These are phyloP conservation scores for Aureobasidium leucospermi DNA, from an alignment of 2,329 filamentous ascomycete species.

Conservation along the genomic window DNA sequence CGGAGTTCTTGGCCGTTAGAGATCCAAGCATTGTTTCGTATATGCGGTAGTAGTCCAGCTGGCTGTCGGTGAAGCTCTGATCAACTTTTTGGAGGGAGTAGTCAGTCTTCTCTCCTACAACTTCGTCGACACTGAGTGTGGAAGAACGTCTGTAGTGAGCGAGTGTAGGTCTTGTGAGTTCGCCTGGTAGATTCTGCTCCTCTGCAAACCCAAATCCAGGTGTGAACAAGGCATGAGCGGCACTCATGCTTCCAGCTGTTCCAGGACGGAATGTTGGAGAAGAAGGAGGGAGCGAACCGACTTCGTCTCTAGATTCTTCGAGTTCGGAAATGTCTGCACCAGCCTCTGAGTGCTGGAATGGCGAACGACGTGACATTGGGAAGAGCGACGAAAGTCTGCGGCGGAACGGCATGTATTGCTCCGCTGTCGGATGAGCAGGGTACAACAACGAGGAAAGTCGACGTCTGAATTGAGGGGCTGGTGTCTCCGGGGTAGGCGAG, in stretches of 20 bases:
- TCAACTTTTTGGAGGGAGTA: slow-evolving; percentile 59
- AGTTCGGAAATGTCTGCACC: background rate
- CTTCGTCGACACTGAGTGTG: slow-evolving; percentile 46
- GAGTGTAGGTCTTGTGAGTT: background rate
- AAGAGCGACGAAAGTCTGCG: background rate
- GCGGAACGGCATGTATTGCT: background rate
- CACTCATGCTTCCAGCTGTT: background rate
- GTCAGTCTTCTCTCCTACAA: slow-evolving; percentile 56
- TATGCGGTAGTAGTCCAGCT: slow-evolving; percentile 51
- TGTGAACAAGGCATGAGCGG: background rate
- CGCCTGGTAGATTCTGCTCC: background rate
- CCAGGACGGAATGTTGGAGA: background rate
- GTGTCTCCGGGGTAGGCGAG: slow-evolving; percentile 22
- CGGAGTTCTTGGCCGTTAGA: slow-evolving; percentile 51
- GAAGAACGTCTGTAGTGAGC: background rate
- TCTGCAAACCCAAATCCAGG: background rate
- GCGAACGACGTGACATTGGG: background rate
- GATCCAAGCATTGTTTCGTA: slow-evolving; percentile 52
- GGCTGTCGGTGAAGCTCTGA: slow-evolving; percentile 59
- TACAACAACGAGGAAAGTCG: background rate
- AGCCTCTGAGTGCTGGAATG: background rate
- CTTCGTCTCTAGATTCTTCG: background rate
- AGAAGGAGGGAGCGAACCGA: background rate
- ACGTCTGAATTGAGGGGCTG: slow-evolving; percentile 11
- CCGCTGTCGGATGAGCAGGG: background rate